Conservation (phyloP, 139 green algal genomes). For the Ettlia oleoabundans region DNA sequence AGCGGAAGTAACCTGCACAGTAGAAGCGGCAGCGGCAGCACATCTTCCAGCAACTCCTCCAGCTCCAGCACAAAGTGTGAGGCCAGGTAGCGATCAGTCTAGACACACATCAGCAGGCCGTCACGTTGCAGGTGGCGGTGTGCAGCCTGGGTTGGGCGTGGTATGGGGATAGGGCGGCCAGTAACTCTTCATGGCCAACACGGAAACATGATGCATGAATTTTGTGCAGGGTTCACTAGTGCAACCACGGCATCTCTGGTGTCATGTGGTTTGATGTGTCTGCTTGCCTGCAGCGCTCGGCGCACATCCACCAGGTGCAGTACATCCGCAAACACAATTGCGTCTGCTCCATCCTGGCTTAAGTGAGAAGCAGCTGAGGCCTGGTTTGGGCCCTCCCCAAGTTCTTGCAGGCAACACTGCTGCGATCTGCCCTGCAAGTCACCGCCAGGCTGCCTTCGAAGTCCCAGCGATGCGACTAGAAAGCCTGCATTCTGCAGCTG, state of each 20-base stretch:
- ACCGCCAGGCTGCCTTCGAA: not conserved
- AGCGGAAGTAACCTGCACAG: not conserved
- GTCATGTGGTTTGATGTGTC: too few species aligned
- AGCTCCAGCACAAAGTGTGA: not conserved
- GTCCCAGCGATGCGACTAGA: not conserved
- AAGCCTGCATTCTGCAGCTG: conserved; percentile 13
- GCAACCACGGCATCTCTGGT: too few species aligned
- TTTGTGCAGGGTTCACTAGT: too few species aligned
- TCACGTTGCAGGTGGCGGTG: not conserved
- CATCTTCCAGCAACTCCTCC: conserved; percentile 22
- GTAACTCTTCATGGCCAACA: too few species aligned
- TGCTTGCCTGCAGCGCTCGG: conserved; percentile 20
- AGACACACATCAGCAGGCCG: not conserved
- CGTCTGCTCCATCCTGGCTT: not conserved
- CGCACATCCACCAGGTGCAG: conserved; percentile 11
- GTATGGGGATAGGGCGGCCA: too few species aligned
- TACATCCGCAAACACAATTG: not conserved
- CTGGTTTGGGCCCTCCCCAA: not conserved
- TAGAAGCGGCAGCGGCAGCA: too few species aligned
- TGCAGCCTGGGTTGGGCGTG: too few species aligned
- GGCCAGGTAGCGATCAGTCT: not conserved
- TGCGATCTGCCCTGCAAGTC: not conserved
- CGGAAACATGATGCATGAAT: too few species aligned
- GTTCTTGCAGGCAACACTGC: conserved; percentile 7
- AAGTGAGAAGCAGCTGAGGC: not conserved